These are phyloP conservation scores for Gamarada debralockiae DNA, from an alignment of 495 filamentous ascomycete species.

Conservation along the genomic window DNA sequence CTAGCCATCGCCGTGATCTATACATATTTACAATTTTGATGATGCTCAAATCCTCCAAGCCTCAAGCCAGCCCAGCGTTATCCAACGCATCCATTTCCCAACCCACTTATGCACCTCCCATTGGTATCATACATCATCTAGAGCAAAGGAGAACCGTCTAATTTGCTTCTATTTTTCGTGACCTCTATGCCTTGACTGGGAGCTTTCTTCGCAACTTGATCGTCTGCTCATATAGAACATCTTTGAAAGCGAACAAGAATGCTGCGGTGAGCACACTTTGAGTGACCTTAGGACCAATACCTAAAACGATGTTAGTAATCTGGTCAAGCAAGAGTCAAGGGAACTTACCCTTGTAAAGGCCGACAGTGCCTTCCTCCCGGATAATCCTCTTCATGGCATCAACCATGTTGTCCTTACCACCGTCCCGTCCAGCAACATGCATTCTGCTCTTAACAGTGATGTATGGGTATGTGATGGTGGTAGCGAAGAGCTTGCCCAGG, in stretches of 20 bases:
- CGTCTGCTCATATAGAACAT: conserved; percentile 61
- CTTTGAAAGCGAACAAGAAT: conserved; percentile 97
- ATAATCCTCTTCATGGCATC: conserved; percentile 74
- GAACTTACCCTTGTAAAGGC: conserved; percentile 83
- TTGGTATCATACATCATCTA: neutral
- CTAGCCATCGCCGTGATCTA: too few relatives aligned
- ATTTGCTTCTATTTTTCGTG: too few relatives aligned
- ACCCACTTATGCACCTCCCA: neutral
- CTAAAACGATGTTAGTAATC: conserved; percentile 36
- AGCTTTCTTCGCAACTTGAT: conserved; percentile 39
- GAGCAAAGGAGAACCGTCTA: neutral
- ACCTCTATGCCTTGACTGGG: conserved; percentile 32
- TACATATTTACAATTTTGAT: too few relatives aligned
- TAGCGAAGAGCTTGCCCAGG: conserved; percentile 90
- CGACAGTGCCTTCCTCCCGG: conserved; percentile 80
- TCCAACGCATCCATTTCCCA: neutral
- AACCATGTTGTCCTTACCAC: conserved; percentile 64
- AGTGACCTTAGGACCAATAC: conserved; percentile 90
- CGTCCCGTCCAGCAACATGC: conserved; percentile 77
- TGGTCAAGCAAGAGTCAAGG: neutral
- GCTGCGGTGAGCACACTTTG: conserved; percentile 96
- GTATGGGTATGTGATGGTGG: conserved; percentile 93
- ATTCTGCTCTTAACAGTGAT: conserved; percentile 96
- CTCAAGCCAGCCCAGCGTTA: neutral
- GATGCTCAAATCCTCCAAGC: too few relatives aligned